Conservation (phyloP, 371 early-diverging fungal species). For the Mucor mucedo region DNA sequence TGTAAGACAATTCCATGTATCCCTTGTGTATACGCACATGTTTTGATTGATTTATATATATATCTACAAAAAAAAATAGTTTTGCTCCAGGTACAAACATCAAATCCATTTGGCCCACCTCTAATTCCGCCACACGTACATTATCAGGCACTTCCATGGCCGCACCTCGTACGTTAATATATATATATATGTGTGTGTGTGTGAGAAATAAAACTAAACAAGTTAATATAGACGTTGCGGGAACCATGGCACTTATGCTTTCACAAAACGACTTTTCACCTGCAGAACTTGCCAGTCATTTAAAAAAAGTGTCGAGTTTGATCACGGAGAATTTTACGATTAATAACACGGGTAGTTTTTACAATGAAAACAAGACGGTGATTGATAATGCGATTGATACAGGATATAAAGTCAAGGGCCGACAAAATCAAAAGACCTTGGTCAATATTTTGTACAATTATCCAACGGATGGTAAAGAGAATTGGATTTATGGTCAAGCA, state of each 20-base stretch:
- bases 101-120: slow-evolving; percentile 60
- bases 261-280: slow-evolving; percentile 45
- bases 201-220: no score
- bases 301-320: slow-evolving; percentile 35
- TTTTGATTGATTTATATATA: no score
- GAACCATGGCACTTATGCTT: slow-evolving; percentile 48
- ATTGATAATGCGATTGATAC: slow-evolving; percentile 41
- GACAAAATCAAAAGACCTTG: slow-evolving; percentile 18
- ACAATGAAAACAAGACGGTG: slow-evolving; percentile 46
- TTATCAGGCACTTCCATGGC: slow-evolving; percentile 83
- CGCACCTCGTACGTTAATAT: slow-evolving; percentile 57
- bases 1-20: slow-evolving; percentile 39
- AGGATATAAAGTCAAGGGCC: slow-evolving; percentile 32
- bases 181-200: no score
- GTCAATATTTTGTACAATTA: slow-evolving; percentile 37
- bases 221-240: slow-evolving; percentile 41
- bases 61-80: no score
- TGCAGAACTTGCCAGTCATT: slow-evolving; percentile 21
- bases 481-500: slow-evolving; percentile 35
- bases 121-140: slow-evolving; percentile 36
- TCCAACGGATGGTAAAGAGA: slow-evolving; percentile 29
- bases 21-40: no score
- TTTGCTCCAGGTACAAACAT: slow-evolving; percentile 84
- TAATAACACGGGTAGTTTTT: slow-evolving; percentile 31
- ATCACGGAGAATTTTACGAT: slow-evolving; percentile 39